Evolutionary conservation across 1,284 basidiomycete genomes (phyloP).

Genomic region (Xerocomus tenax): DNA sequence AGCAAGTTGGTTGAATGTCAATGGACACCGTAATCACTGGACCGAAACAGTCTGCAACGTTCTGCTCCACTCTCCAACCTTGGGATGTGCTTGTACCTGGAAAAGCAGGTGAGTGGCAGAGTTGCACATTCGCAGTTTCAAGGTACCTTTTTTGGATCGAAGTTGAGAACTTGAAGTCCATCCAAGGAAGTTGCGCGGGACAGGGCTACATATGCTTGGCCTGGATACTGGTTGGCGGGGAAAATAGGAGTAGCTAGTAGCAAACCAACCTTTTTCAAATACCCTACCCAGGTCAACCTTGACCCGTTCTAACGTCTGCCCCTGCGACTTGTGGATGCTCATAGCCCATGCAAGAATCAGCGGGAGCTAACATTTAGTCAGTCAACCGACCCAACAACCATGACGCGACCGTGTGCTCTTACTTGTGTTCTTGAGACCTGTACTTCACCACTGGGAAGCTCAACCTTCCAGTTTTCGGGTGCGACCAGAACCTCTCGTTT

Average conservation of each 20-base stretch:
- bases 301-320: slow-evolving; percentile 80
- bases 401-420: not conserved
- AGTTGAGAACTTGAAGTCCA: slow-evolving; percentile 84
- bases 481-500: slow-evolving; percentile 54
- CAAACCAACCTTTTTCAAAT: slow-evolving; percentile 74
- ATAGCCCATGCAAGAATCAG: slow-evolving; percentile 88
- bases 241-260: not conserved
- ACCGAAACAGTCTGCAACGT: slow-evolving; percentile 39
- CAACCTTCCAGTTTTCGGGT: slow-evolving; percentile 77
- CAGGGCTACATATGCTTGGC: slow-evolving; percentile 92
- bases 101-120: slow-evolving; percentile 6
- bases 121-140: not conserved
- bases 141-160: slow-evolving; percentile 66
- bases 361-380: slow-evolving; percentile 42
- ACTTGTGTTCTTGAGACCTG: slow-evolving; percentile 71
- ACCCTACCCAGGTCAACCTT: slow-evolving; percentile 73
- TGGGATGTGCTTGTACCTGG: slow-evolving; percentile 64
- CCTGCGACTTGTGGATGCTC: slow-evolving; percentile 93
- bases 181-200: slow-evolving; percentile 90
- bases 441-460: slow-evolving; percentile 74
- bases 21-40: not conserved
- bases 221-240: slow-evolving; percentile 30
- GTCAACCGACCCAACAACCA: not conserved
- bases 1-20: not conserved
- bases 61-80: slow-evolving; percentile 59